A percentile compares a stretch with the other conserved stretches of the same genome.
Evolutionary conservation across 1,139 yeast genomes (phyloP).

Genomic region (Sugiyamaella japonica): DNA sequence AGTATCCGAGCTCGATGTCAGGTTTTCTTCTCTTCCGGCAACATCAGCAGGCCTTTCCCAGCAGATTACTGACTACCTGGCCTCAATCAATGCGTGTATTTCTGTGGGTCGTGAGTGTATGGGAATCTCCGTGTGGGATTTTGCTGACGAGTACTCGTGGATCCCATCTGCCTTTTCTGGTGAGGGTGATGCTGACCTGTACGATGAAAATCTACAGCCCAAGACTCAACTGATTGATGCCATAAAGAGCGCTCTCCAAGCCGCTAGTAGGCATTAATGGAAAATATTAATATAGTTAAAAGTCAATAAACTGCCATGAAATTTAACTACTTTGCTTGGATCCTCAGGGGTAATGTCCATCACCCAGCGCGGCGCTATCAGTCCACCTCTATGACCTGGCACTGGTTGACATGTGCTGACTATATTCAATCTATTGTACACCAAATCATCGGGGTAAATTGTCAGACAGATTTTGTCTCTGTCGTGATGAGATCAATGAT

Average conservation of each 20-base stretch:
- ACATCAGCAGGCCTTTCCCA: conserved; percentile 7
- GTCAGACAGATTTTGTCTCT: neutral
- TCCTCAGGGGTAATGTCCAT: neutral
- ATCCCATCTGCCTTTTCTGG: conserved; percentile 20
- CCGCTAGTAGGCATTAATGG: neutral
- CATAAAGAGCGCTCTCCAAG: conserved; percentile 1
- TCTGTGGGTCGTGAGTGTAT: conserved; percentile 13
- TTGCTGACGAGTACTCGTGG: conserved; percentile 18
- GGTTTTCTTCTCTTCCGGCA: conserved; percentile 12
- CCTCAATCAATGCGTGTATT: conserved; percentile 16
- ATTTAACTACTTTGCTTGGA: no score
- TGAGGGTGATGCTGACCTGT: conserved; percentile 16
- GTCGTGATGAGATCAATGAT: neutral
- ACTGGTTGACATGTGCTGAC: no score
- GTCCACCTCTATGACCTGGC: no score
- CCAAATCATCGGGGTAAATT: neutral
- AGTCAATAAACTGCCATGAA: no score
- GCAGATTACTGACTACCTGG: conserved; percentile 13
- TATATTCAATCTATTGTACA: no score
- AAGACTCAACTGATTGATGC: conserved; percentile 6
- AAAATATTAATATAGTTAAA: no score
- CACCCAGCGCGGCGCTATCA: neutral
- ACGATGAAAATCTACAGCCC: conserved; percentile 13
- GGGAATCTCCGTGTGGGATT: conserved; percentile 20
- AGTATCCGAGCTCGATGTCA: conserved; percentile 16